phyloP scores from a whole-genome alignment of 345 rosid species.

The Corchorus capsularis region DNA sequence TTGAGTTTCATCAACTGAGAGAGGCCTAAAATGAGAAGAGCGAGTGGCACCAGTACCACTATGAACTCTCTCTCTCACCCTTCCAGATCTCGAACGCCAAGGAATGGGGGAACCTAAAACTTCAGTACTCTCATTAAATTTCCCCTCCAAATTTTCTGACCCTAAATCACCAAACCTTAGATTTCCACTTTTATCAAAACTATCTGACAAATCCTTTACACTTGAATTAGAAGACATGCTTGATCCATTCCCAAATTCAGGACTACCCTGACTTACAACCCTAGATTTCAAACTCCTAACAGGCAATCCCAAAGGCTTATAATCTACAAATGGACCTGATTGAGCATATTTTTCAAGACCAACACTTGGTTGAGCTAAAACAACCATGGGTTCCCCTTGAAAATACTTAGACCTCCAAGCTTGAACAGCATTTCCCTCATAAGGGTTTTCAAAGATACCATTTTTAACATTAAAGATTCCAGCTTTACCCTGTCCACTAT shows the following conservation, averaged over 20 bases:
- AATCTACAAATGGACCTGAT: conserved; percentile 22
- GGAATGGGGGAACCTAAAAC: conserved; percentile 42
- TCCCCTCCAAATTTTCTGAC: conserved; percentile 36
- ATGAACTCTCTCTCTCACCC: conserved; percentile 32
- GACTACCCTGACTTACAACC: conserved; percentile 17
- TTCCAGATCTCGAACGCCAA: conserved; percentile 46
- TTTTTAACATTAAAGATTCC: conserved; percentile 31
- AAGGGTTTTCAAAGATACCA: conserved; percentile 23
- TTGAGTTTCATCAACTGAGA: conserved; percentile 63
- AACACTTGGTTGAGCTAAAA: conserved; percentile 53
- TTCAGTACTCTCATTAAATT: conserved; percentile 30
- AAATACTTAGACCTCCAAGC: conserved; percentile 69
- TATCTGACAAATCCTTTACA: conserved; percentile 24
- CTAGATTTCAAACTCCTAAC: conserved; percentile 68
- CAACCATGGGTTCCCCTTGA: conserved; percentile 54
- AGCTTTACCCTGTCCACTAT: conserved; percentile 28
- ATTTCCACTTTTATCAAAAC: conserved; percentile 26
- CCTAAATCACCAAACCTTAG: conserved; percentile 38
- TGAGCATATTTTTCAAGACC: conserved; percentile 36
- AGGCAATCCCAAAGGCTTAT: conserved; percentile 72
- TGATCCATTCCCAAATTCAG: conserved; percentile 32
- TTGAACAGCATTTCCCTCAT: conserved; percentile 37
- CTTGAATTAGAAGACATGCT: conserved; percentile 38
- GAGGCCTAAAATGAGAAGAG: conserved; percentile 53
- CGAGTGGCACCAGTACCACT: conserved; percentile 12